Evolutionary conservation across 2,329 filamentous ascomycete genomes (phyloP).

Genomic region (Trichophyton mentagrophytes): DNA sequence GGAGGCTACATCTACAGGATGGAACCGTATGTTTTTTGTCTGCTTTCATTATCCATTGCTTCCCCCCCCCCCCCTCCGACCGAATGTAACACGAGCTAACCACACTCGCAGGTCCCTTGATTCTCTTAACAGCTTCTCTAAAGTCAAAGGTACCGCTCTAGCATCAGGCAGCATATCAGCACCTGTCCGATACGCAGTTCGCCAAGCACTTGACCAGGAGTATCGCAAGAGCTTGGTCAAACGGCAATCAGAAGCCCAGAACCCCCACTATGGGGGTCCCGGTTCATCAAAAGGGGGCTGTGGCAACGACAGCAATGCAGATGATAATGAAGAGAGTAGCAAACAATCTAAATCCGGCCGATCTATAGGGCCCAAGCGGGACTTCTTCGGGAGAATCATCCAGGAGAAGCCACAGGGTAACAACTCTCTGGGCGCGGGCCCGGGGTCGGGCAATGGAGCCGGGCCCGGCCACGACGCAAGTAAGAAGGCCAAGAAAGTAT

Average conservation of each 20-base stretch:
- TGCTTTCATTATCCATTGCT: not conserved
- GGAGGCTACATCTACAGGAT: slow-evolving; percentile 79
- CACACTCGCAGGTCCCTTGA: slow-evolving; percentile 50
- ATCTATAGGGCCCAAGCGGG: slow-evolving; percentile 46
- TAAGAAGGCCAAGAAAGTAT: slow-evolving; percentile 50
- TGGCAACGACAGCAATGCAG: slow-evolving; percentile 14
- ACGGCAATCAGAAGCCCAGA: slow-evolving; percentile 53
- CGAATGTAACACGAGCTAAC: not conserved
- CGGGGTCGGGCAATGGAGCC: slow-evolving; percentile 14
- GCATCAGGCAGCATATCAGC: slow-evolving; percentile 44
- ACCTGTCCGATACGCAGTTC: slow-evolving; percentile 79
- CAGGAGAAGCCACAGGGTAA: slow-evolving; percentile 15
- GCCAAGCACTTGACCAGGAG: slow-evolving; percentile 87
- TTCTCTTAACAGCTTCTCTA: slow-evolving; percentile 53
- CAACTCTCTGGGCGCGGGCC: not conserved
- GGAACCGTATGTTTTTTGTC: slow-evolving; percentile 61
- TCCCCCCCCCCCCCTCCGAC: no score
- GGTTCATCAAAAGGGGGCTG: slow-evolving; percentile 21
- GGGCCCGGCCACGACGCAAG: slow-evolving; percentile 2
- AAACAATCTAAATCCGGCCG: slow-evolving; percentile 18
- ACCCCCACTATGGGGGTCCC: slow-evolving; percentile 45
- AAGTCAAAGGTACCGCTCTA: slow-evolving; percentile 30
- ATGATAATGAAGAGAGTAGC: slow-evolving; percentile 17
- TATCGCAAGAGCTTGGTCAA: slow-evolving; percentile 59
- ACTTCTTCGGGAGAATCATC: slow-evolving; percentile 75